Conservation (phyloP, 768 basidiomycete species). For the Leccinellum rugosiceps region DNA sequence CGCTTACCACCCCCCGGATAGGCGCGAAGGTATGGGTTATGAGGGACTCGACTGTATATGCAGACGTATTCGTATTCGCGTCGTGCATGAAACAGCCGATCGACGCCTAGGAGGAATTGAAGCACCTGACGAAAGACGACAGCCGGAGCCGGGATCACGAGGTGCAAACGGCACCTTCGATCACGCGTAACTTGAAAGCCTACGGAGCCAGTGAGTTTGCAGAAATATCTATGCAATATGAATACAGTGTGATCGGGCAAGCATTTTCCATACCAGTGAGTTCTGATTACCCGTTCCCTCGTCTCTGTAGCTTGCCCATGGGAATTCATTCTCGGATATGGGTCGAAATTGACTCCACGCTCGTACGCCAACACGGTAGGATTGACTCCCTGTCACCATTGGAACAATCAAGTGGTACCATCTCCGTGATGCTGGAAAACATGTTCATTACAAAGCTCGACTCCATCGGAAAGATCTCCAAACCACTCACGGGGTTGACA, state of each 20-base stretch:
- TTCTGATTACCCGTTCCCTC: not conserved
- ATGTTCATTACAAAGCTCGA: no score
- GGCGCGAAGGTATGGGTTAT: not conserved
- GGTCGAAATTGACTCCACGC: slow-evolving; percentile 35
- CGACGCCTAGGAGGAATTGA: slow-evolving; percentile 5
- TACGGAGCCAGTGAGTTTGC: slow-evolving; percentile 25
- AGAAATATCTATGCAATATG: slow-evolving; percentile 45
- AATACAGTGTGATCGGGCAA: slow-evolving; percentile 55
- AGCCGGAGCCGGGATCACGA: slow-evolving; percentile 23
- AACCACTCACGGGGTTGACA: no score
- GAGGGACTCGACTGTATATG: no score
- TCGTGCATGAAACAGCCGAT: no score
- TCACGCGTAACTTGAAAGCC: slow-evolving; percentile 47
- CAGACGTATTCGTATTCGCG: no score
- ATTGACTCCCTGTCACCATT: not conserved
- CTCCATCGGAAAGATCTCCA: no score
- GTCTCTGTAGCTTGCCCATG: not conserved
- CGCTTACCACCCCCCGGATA: no score
- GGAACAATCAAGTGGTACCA: slow-evolving; percentile 13
- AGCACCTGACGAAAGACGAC: slow-evolving; percentile 5
- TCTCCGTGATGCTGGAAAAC: no score
- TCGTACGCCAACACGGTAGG: slow-evolving; percentile 63
- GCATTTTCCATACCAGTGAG: no score
- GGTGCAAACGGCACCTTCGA: slow-evolving; percentile 42
- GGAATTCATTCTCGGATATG: slow-evolving; percentile 7